A percentile compares a stretch with the other conserved stretches of the same genome.
Conservation (phyloP, 129 eudicot species). For the Heracleum sosnowskyi region DNA sequence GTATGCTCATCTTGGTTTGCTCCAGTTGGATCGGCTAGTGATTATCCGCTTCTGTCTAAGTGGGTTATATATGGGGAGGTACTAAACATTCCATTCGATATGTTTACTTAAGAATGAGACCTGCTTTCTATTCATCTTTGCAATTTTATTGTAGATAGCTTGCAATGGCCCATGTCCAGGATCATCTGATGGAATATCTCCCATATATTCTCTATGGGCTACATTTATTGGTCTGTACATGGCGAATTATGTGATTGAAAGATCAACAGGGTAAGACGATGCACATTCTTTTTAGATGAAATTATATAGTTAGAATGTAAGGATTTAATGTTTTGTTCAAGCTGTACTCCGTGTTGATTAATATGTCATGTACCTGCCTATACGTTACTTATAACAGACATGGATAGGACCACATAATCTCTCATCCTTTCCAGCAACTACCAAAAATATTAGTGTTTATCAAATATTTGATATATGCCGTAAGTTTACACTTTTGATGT, state of each 20-base stretch:
- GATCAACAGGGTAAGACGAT: conserved; percentile 83
- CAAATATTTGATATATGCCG: not conserved
- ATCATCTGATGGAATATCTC: conserved; percentile 91
- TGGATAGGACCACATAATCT: not conserved
- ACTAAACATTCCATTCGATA: conserved; percentile 3
- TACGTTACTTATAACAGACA: not conserved
- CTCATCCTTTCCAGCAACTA: not conserved
- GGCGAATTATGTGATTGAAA: conserved; percentile 95
- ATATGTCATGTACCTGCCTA: not conserved
- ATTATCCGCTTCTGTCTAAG: conserved; percentile 90
- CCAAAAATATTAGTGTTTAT: not conserved
- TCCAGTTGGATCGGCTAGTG: conserved; percentile 96
- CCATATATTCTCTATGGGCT: conserved; percentile 96
- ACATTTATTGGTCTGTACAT: conserved; percentile 96
- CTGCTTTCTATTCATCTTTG: conserved; percentile 1
- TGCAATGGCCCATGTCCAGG: conserved; percentile 72
- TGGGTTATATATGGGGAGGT: conserved; percentile 99
- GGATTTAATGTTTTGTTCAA: not conserved
- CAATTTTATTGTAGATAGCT: conserved; percentile 47
- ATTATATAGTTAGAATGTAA: not conserved
- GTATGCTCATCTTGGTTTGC: conserved; percentile 99
- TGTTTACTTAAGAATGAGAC: not conserved
- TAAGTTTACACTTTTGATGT: not conserved
- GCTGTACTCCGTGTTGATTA: not conserved
- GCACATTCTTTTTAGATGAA: not conserved